Evolutionary conservation across 1,284 basidiomycete species (phyloP).

Genomic region (Sanghuangporus sanghuang): DNA sequence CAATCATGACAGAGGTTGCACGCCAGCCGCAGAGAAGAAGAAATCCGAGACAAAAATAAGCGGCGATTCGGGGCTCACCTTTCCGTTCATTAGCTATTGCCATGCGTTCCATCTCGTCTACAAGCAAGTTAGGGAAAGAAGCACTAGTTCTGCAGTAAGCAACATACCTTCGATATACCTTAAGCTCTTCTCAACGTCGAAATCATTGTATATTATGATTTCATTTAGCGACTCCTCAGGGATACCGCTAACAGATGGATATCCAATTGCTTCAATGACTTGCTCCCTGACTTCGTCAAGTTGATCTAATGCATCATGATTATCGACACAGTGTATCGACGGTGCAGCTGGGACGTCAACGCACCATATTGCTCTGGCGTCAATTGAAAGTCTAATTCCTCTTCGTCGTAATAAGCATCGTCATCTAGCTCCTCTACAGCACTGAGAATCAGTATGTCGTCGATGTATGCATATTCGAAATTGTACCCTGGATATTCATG

Average conservation of each 20-base stretch:
- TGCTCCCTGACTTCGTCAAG: conserved; percentile 35
- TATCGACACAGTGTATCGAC: not conserved
- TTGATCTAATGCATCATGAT: conserved; percentile 52
- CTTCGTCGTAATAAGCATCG: conserved; percentile 64
- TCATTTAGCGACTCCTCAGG: conserved; percentile 76
- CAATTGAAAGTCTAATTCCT: conserved; percentile 47
- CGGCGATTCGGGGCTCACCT: conserved; percentile 61
- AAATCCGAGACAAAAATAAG: conserved; percentile 23
- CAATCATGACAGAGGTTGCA: not conserved
- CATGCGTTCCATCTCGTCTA: conserved; percentile 59
- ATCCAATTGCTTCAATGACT: conserved; percentile 49
- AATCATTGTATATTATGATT: conserved; percentile 85
- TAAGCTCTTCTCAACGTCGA: conserved; percentile 78
- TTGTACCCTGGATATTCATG: conserved; percentile 77
- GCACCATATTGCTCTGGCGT: conserved; percentile 66
- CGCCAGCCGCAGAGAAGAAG: not conserved
- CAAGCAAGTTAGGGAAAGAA: not conserved
- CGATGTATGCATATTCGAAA: not conserved
- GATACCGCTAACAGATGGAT: conserved; percentile 59
- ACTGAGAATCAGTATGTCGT: conserved; percentile 22
- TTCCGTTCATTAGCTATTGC: conserved; percentile 62
- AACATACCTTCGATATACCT: conserved; percentile 33
- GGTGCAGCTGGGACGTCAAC: conserved; percentile 12
- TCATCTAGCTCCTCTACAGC: conserved; percentile 70
- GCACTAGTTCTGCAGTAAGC: not conserved